These are phyloP conservation scores for Pestalotiopsis sp. DNA, from an alignment of 2,329 filamentous ascomycete species.

Conservation along the genomic window DNA sequence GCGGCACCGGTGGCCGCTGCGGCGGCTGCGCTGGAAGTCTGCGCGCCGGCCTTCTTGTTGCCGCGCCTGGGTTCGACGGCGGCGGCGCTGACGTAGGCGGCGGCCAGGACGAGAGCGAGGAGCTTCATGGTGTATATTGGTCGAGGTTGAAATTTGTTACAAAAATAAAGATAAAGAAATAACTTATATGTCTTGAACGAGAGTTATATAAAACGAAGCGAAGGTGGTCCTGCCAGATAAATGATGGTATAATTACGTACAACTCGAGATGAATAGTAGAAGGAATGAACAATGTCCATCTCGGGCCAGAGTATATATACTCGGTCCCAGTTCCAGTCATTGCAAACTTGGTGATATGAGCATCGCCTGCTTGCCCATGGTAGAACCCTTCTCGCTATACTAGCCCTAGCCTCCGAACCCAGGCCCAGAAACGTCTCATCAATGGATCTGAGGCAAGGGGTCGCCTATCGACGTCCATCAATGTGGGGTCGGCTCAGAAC, in stretches of 20 bases:
- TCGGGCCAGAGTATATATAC: neutral
- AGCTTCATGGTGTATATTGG: constrained; percentile 1
- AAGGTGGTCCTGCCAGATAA: constrained; percentile 5
- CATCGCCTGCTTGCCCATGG: neutral
- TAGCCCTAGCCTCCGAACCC: neutral
- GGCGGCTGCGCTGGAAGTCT: neutral
- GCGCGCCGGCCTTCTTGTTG: neutral
- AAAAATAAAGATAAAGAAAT: too few relatives aligned
- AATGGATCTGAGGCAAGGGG: constrained; percentile 8
- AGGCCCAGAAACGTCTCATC: constrained; percentile 1
- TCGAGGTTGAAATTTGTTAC: neutral
- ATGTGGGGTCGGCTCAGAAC: constrained; percentile 1
- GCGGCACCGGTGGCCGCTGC: neutral
- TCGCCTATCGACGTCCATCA: neutral
- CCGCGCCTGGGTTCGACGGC: neutral
- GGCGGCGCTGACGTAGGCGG: neutral
- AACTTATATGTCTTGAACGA: neutral
- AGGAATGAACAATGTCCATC: neutral
- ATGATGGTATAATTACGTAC: neutral
- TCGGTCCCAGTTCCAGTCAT: neutral
- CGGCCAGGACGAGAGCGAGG: neutral
- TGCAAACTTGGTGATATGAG: neutral
- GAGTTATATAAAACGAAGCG: neutral
- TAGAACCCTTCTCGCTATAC: neutral
- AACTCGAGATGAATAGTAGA: neutral